Evolutionary conservation across 805 yeast genomes (phyloP), one percentile per base, ranked within the genome.

Genomic region (Schwanniomyces polymorphus): DNA sequence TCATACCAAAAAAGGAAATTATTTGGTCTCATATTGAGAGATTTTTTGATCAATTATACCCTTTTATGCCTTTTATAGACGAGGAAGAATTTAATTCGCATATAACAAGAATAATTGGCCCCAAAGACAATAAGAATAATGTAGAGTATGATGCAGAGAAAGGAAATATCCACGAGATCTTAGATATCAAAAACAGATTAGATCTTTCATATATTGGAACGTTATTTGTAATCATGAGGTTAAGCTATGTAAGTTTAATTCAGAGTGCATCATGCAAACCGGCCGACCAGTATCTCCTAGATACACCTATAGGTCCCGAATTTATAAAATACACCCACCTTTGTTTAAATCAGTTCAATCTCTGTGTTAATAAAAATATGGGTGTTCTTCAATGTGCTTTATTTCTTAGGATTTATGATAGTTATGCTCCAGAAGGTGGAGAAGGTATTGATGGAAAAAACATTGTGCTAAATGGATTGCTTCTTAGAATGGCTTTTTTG

Each of bases 341-440:
- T 50, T 82, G 87, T 54, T 58, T 83, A 40, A 75, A 78, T 48
- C 84, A 79, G 51, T 82, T 82, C 60, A 76, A 76, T 38, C 48
- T 82, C 25, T 54, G 78, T 37, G 61, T 80, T 49, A 61, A 64
- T 35, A 53, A 65, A 1, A 60, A 59, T 42, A 56, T 67, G 26
- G 61, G 65, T 0, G 61, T 68, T 2, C 46, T 70, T n/a, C 72
- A 67, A 48, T 58, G 68, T 31, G 68, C 67, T 1, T 47, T 63
- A 2, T 67, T 49, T 42, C 50, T 63, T 42, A 82, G 82, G 49
- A 61, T 76, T 38, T 85, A 83, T 64, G 76, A 73, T 52, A 75
- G 70, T 49, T 71, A 74, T 50, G 79, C 86, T 9, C 85, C 87
- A 1, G 85, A 83, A 50, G 83, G 79, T 50, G 57, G 63, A 14